Base-by-base conservation (phyloP, 805 yeast genomes). In the Teunomyces tritomae region DNA sequence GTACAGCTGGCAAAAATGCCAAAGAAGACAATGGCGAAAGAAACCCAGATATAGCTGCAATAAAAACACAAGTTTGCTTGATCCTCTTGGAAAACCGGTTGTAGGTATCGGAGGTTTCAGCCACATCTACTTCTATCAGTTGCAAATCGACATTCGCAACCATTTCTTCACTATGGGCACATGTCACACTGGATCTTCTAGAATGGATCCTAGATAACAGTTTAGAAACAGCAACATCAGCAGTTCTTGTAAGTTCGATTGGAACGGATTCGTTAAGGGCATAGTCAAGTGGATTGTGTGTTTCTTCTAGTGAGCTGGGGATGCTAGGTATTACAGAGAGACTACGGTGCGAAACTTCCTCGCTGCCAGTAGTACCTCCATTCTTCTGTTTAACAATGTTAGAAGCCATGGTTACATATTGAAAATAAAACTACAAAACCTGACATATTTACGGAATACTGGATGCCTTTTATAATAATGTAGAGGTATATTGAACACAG, bases 1-100 rank as follows among this genome's bases (percentile, higher is more conserved):
- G 68, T 9, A 79, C 76, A 1, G 83, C 82, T 6, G 84, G 84
- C 14, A 79, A 57, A 49, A 77, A 72, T 4, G 80, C 72, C 52
- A 76, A 58, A 3, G 74, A 64, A 1, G 74, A 64, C 46, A 73
- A 52, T 3, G 82, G 80, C 4, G 82, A 65, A 32, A 76, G 56
- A 49, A 76, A 75, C 37, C 40, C 42, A 5, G 65, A 52, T 27
- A 56, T 26, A 2, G 62, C 51, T 2, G 58, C 56, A 5, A 58
- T 44, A 5, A 49, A 28, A 13, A 59, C 50, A 41, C 53, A 59
- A 8, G 50, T 33, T 3, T 27, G n/a, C 42, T 57, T 59, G 3
- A 49, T 49, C 13, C 45, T 48, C 11, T 33, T 14, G 6, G 57
- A 44, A 34, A 50, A 57, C 20, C 59, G 36, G 24, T 40, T 43